Percentiles rank a stretch among this genome's conserved stretches.
Conservation (phyloP, 768 basidiomycete genomes). For the Leccinum truebloodii region DNA sequence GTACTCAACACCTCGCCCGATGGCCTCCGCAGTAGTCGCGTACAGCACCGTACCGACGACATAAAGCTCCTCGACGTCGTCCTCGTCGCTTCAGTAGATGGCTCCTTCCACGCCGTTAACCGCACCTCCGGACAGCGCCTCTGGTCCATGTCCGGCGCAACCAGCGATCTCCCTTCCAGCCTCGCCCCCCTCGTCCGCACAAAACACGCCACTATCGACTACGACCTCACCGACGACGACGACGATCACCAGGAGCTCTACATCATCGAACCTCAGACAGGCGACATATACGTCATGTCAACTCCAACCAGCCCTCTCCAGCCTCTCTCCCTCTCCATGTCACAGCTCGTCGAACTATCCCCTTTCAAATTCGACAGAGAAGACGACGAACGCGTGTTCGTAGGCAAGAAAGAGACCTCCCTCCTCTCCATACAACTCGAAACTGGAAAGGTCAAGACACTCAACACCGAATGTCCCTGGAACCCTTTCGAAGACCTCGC, state of each 20-base stretch:
- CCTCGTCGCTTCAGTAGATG: conserved; percentile 91
- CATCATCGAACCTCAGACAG: conserved; percentile 93
- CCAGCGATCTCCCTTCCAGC: conserved; percentile 48
- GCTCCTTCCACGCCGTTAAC: conserved; percentile 92
- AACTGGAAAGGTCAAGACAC: conserved; percentile 76
- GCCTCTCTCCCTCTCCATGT: conserved; percentile 88
- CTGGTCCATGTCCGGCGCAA: conserved; percentile 84
- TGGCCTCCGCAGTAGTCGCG: conserved; percentile 25
- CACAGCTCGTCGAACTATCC: conserved; percentile 88
- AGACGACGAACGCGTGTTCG: conserved; percentile 73
- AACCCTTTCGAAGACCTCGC: conserved; percentile 60
- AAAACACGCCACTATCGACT: conserved; percentile 56
- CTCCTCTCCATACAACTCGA: conserved; percentile 72
- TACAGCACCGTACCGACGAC: conserved; percentile 28
- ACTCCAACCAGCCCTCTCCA: conserved; percentile 70
- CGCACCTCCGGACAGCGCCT: conserved; percentile 77
- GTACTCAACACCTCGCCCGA: conserved; percentile 25
- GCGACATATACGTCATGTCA: conserved; percentile 87
- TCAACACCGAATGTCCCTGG: conserved; percentile 80
- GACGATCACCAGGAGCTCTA: conserved; percentile 68
- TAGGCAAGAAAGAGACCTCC: conserved; percentile 89
- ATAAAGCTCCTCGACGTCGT: conserved; percentile 78
- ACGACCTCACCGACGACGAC: conserved; percentile 57
- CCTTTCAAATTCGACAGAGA: conserved; percentile 68
- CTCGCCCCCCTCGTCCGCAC: conserved; percentile 78